Percentiles rank a stretch among this genome's conserved stretches.
Conservation (phyloP, 345 rosid species). For the Salix arbutifolia region DNA sequence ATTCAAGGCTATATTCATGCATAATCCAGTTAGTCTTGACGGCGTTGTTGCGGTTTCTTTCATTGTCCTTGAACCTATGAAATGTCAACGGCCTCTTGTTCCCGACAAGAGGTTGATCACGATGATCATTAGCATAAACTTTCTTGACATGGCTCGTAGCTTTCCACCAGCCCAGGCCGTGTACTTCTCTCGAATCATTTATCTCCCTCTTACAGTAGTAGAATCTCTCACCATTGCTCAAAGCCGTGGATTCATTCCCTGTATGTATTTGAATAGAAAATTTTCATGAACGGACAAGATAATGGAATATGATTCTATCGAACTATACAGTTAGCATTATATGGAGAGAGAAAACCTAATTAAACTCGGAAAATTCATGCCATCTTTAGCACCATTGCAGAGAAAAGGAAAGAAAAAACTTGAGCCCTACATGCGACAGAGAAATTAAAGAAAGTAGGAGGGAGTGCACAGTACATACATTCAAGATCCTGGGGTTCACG, state of each 20-base stretch:
- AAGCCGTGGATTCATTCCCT: constrained; percentile 6
- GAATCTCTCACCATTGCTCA: constrained; percentile 16
- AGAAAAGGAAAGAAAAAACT: not conserved
- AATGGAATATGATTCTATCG: too few species aligned
- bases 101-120: constrained; percentile 22
- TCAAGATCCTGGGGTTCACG: constrained; percentile 20
- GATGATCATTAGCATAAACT: constrained; percentile 1
- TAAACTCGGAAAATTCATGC: not conserved
- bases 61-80: constrained; percentile 24
- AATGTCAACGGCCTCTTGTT: constrained; percentile 28
- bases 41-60: constrained; percentile 23
- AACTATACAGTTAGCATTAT: too few species aligned
- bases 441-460: not conserved
- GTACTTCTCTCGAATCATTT: constrained; percentile 36
- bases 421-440: not conserved
- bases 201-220: constrained; percentile 16
- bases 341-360: too few species aligned
- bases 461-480: not conserved
- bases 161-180: constrained; percentile 47
- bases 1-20: constrained; percentile 22
- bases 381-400: not conserved
- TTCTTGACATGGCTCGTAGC: constrained; percentile 45
- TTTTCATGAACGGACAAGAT: too few species aligned
- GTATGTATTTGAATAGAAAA: not conserved
- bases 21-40: constrained; percentile 35